phyloP scores from a whole-genome alignment of 768 basidiomycete genomes.

The Boletus pseudopeckii region DNA sequence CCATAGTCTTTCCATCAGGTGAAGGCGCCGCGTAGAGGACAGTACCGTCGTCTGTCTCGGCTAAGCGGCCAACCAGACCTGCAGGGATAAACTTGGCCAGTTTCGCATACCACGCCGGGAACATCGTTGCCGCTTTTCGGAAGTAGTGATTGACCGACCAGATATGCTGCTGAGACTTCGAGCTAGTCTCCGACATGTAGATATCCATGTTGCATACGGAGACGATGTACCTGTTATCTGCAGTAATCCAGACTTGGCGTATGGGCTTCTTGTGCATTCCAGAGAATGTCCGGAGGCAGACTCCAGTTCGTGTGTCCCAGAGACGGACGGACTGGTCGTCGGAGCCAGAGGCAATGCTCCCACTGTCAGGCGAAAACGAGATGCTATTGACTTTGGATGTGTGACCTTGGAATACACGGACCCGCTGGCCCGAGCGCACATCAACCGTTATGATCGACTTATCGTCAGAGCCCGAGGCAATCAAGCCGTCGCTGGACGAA shows the following conservation, averaged over 20 bases:
- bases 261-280: slow-evolving; percentile 16
- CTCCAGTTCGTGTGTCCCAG: slow-evolving; percentile 22
- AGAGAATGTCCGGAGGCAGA: slow-evolving; percentile 12
- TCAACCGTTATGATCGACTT: slow-evolving; percentile 13
- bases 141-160: slow-evolving; percentile 13
- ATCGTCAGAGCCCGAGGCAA: slow-evolving; percentile 17
- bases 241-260: slow-evolving; percentile 16
- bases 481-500: slow-evolving; percentile 12
- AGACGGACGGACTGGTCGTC: slow-evolving; percentile 21
- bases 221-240: slow-evolving; percentile 10
- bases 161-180: slow-evolving; percentile 9
- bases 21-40: slow-evolving; percentile 5
- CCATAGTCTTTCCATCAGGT: slow-evolving; percentile 6
- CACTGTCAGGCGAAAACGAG: slow-evolving; percentile 20
- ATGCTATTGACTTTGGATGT: slow-evolving; percentile 14
- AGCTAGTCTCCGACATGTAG: slow-evolving; percentile 9
- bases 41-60: slow-evolving; percentile 8
- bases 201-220: slow-evolving; percentile 15
- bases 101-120: slow-evolving; percentile 19
- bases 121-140: slow-evolving; percentile 1
- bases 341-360: slow-evolving; percentile 20
- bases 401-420: slow-evolving; percentile 17
- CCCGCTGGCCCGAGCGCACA: slow-evolving; percentile 3
- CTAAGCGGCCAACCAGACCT: slow-evolving; percentile 1
- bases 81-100: slow-evolving; percentile 3